Base-by-base conservation (phyloP, 768 basidiomycete genomes). In the Astraeus odoratus region DNA sequence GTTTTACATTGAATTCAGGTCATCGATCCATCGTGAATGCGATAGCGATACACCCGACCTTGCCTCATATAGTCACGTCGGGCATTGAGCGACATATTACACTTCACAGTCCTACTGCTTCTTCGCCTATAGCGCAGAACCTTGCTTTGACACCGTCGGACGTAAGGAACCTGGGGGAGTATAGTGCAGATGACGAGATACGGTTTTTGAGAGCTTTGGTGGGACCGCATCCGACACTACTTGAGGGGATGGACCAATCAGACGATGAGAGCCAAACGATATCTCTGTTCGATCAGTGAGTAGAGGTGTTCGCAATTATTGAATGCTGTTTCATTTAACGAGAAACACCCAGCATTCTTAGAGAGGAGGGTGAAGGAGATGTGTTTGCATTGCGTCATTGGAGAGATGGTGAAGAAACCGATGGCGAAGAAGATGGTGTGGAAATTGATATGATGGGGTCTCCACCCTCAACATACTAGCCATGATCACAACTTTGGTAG, bases 21-120 rank as follows among this genome's bases (percentile, higher is more conserved):
- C 86, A 90, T 57, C 66, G 74, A 31, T 87, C 86, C 1, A 86
- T 92, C 42, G 79, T 90, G 36, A 92, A 91, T 57, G 76, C 79
- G 0, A 69, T 76, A 3, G 62, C 84, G 20, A 77, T 88, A 46
- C 89, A 91, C 57, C 88, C 89, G 2, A 68, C 75, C 18, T 68
- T 82, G 33, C 74, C 83, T 3, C 73, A 81, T 44, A 66, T 87
- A 24, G 72, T 76, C 27, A 86, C 86, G 4, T 70, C 81, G 4
- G 89, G 88, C 3, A 75, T 91, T 18, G 89, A 92, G 60, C 77
- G 76, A 20, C 70, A 77, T 49, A 71, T 88, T 20, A 54, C 80
- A 16, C 61, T 90, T 10, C 88, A 89, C 58, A 80, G 83, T 52
- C 77, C 84, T 3, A 81, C 79, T 5, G 56, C 68, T 5, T 67